A percentile compares a stretch with the other conserved stretches of the same genome.
Conservation (phyloP, 2,329 filamentous ascomycete genomes). For the Epichloe festucae region DNA sequence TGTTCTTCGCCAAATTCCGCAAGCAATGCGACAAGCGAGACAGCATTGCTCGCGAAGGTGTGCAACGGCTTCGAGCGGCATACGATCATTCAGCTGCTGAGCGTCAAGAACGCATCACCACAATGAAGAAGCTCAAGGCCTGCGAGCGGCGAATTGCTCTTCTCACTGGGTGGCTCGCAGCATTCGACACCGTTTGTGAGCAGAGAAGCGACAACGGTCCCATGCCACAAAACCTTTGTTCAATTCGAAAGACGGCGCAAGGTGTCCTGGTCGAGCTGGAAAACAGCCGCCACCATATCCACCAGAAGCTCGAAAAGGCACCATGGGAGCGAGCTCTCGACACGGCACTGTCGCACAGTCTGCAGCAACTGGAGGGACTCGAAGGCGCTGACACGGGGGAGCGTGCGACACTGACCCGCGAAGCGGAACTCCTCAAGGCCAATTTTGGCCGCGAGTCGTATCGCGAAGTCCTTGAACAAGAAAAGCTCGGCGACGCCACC, state of each 20-base stretch:
- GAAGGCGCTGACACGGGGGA: slow-evolving; percentile 43
- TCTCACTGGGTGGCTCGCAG: slow-evolving; percentile 84
- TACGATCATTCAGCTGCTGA: slow-evolving; percentile 72
- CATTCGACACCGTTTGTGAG: slow-evolving; percentile 75
- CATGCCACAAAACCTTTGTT: slow-evolving; percentile 54
- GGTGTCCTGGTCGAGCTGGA: slow-evolving; percentile 85
- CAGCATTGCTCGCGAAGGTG: slow-evolving; percentile 59
- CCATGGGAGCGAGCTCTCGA: slow-evolving; percentile 85
- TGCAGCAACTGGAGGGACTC: slow-evolving; percentile 60
- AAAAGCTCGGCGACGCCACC: slow-evolving; percentile 65
- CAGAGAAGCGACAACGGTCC: slow-evolving; percentile 37
- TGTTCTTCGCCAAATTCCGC: slow-evolving; percentile 76
- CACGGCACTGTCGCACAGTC: slow-evolving; percentile 73
- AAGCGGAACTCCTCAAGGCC: slow-evolving; percentile 74
- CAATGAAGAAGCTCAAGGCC: slow-evolving; percentile 70
- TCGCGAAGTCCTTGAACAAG: slow-evolving; percentile 66
- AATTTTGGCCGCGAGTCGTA: slow-evolving; percentile 73
- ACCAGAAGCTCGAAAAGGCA: slow-evolving; percentile 65
- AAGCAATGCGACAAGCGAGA: slow-evolving; percentile 84
- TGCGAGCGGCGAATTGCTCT: slow-evolving; percentile 76
- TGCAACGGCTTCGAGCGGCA: slow-evolving; percentile 65
- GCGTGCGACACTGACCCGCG: slow-evolving; percentile 57
- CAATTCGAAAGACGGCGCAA: slow-evolving; percentile 77
- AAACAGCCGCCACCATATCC: slow-evolving; percentile 77
- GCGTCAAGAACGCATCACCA: slow-evolving; percentile 62